These are phyloP conservation scores for Penicillium griseofulvum DNA, from an alignment of 2,329 filamentous ascomycete species.

Conservation along the genomic window DNA sequence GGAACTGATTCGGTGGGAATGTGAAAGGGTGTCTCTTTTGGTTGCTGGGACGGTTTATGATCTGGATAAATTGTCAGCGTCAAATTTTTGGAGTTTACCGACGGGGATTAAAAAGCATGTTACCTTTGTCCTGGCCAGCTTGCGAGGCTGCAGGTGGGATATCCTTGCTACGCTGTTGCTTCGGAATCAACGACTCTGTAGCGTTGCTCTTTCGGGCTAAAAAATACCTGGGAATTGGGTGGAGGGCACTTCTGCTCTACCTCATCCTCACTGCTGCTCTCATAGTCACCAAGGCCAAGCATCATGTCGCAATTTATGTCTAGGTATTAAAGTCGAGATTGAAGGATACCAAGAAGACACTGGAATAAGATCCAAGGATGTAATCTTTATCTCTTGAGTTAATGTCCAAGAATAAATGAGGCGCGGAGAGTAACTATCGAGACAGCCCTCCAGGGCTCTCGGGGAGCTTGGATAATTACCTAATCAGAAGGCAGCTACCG, in stretches of 20 bases:
- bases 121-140: conserved; percentile 9
- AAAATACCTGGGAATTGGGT: conserved; percentile 24
- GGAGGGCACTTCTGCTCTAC: conserved; percentile 18
- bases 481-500: conserved; percentile 41
- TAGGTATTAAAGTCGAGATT: background rate
- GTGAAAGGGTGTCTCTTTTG: background rate
- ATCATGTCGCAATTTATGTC: conserved; percentile 24
- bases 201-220: background rate
- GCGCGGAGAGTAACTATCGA: background rate
- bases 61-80: conserved; percentile 3
- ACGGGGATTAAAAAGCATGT: background rate
- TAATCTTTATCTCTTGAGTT: background rate
- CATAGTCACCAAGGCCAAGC: conserved; percentile 45
- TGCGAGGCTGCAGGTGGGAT: background rate
- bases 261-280: conserved; percentile 48
- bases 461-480: conserved; percentile 25
- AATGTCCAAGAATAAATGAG: background rate
- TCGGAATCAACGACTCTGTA: background rate
- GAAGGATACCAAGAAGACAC: background rate
- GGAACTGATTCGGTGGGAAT: conserved; percentile 13
- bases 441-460: background rate
- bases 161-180: conserved; percentile 2
- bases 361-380: background rate
- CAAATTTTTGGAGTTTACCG: background rate
- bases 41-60: background rate